Evolutionary conservation across 768 basidiomycete species (phyloP).

Genomic region (Leccinum variicolor): DNA sequence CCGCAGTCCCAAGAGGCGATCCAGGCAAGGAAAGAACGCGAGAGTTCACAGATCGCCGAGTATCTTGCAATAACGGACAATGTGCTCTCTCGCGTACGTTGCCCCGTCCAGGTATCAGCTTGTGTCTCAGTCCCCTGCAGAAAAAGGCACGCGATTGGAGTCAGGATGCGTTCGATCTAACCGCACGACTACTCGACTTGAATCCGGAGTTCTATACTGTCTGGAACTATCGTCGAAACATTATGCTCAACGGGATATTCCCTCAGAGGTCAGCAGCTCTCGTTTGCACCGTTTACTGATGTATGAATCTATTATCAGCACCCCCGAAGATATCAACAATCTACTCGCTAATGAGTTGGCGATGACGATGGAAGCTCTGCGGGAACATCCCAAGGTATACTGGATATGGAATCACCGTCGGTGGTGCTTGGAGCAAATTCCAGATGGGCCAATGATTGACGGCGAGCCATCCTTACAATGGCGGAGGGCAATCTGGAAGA

Average conservation of each 20-base stretch:
- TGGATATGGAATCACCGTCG: slow-evolving; percentile 98
- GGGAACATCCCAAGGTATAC: slow-evolving; percentile 90
- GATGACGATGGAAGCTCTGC: slow-evolving; percentile 78
- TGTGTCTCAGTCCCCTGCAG: slow-evolving; percentile 38
- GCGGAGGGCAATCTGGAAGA: slow-evolving; percentile 79
- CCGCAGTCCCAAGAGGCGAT: slow-evolving; percentile 55
- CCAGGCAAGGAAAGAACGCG: slow-evolving; percentile 66
- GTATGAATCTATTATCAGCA: slow-evolving; percentile 38
- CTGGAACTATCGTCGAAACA: slow-evolving; percentile 91
- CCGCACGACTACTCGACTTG: slow-evolving; percentile 68
- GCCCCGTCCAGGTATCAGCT: background rate
- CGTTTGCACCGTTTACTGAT: background rate
- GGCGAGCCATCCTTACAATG: slow-evolving; percentile 53
- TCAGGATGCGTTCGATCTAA: slow-evolving; percentile 71
- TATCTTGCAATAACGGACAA: slow-evolving; percentile 66
- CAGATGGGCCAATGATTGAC: slow-evolving; percentile 58
- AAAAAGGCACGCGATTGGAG: slow-evolving; percentile 69
- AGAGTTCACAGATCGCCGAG: slow-evolving; percentile 71
- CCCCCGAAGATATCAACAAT: slow-evolving; percentile 57
- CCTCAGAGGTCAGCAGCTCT: slow-evolving; percentile 48
- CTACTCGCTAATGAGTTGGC: slow-evolving; percentile 70
- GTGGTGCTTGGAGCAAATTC: slow-evolving; percentile 91
- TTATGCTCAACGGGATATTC: slow-evolving; percentile 72
- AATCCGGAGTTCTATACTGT: slow-evolving; percentile 97
- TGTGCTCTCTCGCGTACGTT: slow-evolving; percentile 61